Evolutionary conservation across 495 filamentous ascomycete species (phyloP).

Genomic region (Aspergillus ellipticus): DNA sequence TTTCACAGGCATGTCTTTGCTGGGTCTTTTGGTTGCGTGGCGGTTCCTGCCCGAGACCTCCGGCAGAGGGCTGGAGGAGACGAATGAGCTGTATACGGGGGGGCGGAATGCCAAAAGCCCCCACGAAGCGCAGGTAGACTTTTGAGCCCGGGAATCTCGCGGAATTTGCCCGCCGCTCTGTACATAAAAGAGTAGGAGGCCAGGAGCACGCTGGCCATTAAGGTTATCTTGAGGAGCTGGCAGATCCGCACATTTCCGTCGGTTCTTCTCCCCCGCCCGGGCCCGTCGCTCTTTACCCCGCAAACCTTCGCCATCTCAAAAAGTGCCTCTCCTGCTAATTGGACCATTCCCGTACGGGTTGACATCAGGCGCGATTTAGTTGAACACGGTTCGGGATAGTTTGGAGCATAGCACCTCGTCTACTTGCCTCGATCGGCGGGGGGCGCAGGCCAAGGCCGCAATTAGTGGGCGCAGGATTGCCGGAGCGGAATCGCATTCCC

Average conservation of each 20-base stretch:
- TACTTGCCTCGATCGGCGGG: background rate
- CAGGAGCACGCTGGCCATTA: background rate
- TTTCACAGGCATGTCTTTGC: slow-evolving; percentile 1
- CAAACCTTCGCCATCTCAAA: background rate
- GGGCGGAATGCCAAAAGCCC: background rate
- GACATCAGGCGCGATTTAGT: no score
- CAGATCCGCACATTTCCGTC: slow-evolving; percentile 1
- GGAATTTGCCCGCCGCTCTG: background rate
- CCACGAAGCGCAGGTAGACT: background rate
- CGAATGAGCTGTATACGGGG: background rate
- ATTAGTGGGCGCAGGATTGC: background rate
- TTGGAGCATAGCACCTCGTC: background rate
- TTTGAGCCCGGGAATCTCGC: background rate
- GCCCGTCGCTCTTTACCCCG: background rate
- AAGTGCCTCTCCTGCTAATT: background rate
- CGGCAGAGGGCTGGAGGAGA: background rate
- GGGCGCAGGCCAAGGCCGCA: background rate
- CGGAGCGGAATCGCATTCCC: background rate
- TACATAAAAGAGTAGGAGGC: background rate
- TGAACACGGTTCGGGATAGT: no score
- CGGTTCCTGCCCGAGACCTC: background rate
- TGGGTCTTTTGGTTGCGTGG: background rate
- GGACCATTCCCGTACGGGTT: background rate
- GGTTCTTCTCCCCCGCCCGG: background rate
- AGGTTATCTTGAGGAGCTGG: background rate